Conservation (phyloP, 2,329 filamentous ascomycete genomes). For the Rhytidhysteron rufulum region DNA sequence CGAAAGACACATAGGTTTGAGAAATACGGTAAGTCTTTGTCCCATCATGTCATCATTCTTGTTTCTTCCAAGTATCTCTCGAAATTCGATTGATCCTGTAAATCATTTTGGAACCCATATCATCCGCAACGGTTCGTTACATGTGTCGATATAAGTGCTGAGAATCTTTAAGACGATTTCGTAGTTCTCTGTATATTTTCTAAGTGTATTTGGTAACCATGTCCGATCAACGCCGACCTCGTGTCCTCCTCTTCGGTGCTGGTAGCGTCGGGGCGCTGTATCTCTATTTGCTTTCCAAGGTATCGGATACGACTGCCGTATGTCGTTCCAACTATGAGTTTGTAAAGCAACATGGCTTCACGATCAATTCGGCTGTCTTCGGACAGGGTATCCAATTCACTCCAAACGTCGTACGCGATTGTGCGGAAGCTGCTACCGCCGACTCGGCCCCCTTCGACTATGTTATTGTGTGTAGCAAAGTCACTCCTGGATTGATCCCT, state of each 20-base stretch:
- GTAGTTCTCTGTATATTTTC: too few relatives aligned
- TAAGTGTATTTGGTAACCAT: too few relatives aligned
- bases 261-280: constrained; percentile 43
- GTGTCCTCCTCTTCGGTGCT: constrained; percentile 39
- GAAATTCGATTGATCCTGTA: too few relatives aligned
- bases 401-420: constrained; percentile 32
- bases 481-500: constrained; percentile 36
- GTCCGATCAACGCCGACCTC: background rate
- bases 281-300: constrained; percentile 38
- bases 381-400: constrained; percentile 29
- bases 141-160: too few relatives aligned
- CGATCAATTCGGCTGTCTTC: constrained; percentile 38
- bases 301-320: constrained; percentile 40
- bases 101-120: too few relatives aligned
- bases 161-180: too few relatives aligned
- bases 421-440: constrained; percentile 30
- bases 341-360: constrained; percentile 39
- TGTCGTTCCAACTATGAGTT: constrained; percentile 45
- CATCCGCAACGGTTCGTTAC: too few relatives aligned
- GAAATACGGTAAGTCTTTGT: too few relatives aligned
- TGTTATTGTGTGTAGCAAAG: constrained; percentile 47
- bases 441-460: constrained; percentile 40
- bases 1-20: too few relatives aligned
- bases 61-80: too few relatives aligned
- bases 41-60: too few relatives aligned